phyloP scores from a whole-genome alignment of 176 grass and related monocot genomes.

The Triticum timopheevii region DNA sequence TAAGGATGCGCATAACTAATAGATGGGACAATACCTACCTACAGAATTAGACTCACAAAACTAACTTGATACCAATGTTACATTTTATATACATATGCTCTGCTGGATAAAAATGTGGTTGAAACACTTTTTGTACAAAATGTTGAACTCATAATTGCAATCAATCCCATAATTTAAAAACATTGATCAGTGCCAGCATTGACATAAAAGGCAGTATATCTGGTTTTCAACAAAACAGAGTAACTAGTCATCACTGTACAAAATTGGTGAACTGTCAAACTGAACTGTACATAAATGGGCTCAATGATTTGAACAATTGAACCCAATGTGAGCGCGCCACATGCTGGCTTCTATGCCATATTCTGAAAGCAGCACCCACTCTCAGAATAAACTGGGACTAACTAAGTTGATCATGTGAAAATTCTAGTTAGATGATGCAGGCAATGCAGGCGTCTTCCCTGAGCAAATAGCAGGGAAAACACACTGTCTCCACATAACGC shows the following conservation, averaged over 20 bases:
- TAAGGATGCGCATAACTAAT: constrained; percentile 9
- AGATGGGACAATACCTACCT: background rate
- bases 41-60: background rate
- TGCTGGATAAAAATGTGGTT: background rate
- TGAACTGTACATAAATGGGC: background rate
- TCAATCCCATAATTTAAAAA: too few species aligned
- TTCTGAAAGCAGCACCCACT: constrained; percentile 10
- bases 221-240: background rate
- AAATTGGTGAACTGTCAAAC: background rate
- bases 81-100: background rate
- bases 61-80: background rate
- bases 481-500: background rate
- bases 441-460: background rate
- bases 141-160: too few species aligned
- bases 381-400: background rate
- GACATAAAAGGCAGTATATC: background rate
- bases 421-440: background rate
- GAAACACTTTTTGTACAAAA: background rate
- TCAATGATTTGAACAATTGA: background rate
- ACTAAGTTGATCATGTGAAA: background rate
- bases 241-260: background rate
- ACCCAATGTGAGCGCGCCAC: background rate
- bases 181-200: too few species aligned
- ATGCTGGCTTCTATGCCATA: background rate
- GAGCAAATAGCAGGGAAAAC: background rate